Conservation (phyloP, 2,329 filamentous ascomycete genomes). For the Dryadomyces sulphureus region DNA sequence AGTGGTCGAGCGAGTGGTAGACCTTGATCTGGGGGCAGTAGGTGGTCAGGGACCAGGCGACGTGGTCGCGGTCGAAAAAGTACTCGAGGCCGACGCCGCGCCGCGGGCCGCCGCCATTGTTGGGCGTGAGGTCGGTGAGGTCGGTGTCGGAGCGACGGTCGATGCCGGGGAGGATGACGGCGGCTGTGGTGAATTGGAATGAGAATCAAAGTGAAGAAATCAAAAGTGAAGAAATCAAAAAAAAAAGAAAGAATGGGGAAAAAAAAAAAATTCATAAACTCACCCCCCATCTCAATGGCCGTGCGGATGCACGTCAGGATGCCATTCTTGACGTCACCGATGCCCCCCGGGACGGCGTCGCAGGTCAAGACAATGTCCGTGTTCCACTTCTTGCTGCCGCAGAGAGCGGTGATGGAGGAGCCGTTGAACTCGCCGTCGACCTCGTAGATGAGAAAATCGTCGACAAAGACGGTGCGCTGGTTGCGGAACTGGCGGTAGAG, state of each 20-base stretch:
- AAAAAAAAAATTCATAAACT: no score
- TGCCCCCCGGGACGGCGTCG: conserved; percentile 24
- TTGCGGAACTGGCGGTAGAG: conserved; percentile 17
- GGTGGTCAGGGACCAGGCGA: conserved; percentile 15
- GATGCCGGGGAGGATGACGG: conserved; percentile 23
- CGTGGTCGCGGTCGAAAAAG: conserved; percentile 20
- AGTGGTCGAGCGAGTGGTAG: conserved; percentile 19
- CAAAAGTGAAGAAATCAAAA: no score
- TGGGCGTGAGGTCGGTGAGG: conserved; percentile 13
- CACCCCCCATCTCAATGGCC: conserved; percentile 31
- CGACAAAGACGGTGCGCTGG: conserved; percentile 19
- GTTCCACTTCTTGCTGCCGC: conserved; percentile 23
- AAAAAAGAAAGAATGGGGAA: no score
- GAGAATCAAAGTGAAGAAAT: background rate
- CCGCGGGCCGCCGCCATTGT: conserved; percentile 14
- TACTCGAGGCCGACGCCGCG: conserved; percentile 18
- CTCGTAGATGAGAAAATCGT: conserved; percentile 19
- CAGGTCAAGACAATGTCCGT: conserved; percentile 27
- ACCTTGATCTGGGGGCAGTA: conserved; percentile 23
- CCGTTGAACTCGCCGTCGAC: conserved; percentile 19
- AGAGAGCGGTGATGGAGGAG: conserved; percentile 17
- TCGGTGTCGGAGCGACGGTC: conserved; percentile 18
- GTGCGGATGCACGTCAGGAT: conserved; percentile 29
- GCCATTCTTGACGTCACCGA: conserved; percentile 29
- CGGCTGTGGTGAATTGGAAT: conserved; percentile 13